Base-by-base conservation (phyloP, 768 basidiomycete genomes). In the Mrakia gelida region DNA sequence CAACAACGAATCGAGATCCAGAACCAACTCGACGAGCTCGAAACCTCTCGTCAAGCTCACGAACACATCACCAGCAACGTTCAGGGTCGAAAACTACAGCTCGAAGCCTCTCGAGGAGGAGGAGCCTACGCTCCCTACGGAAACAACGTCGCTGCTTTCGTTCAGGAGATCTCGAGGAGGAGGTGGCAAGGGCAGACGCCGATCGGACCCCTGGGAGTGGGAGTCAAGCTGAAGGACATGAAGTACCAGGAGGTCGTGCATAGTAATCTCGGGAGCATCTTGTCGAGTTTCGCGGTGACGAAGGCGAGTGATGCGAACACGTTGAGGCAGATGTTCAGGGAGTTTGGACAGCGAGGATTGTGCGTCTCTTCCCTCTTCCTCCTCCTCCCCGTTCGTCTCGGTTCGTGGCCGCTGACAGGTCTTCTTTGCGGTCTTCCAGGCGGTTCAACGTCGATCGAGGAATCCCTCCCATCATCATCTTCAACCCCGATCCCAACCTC, bases 241-340 rank as follows among this genome's bases (percentile, higher is more conserved):
- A 81, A 86, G 79, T 98, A 92, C 89, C 90, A 89, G 0, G 85
- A 85, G 0, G 80, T 93, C n/a, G 84, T 98, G 86, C 91, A 79
- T 84, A 84, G 72, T 3, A 88, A 91, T 80, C 85, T 99, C 6
- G 88, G 88, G 6, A 43, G 70, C 4, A 82, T 86, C 28, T 86
- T 98, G 85, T 88, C 86, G 54, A 88, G 90, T 8, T 98, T 91
- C 82, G 92, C 90, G 0, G 87, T 95, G 72, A 92, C 91, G 0
- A 88, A 93, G 82, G 83, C 87, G 28, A 85, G 88, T 34, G 95
- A 98, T 84, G 85, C 88, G 70, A 70, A 75, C 0, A 83, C 86
- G 28, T 81, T 98, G 81, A 89, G 88, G 81, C 83, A 84, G 59
- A 83, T 98, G 32, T 84, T 85, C 43, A 75, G 77, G 23, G 71